These are phyloP conservation scores for Durusdinium trenchii DNA, from an alignment of 73 alveolate genomes.

Conservation along the genomic window DNA sequence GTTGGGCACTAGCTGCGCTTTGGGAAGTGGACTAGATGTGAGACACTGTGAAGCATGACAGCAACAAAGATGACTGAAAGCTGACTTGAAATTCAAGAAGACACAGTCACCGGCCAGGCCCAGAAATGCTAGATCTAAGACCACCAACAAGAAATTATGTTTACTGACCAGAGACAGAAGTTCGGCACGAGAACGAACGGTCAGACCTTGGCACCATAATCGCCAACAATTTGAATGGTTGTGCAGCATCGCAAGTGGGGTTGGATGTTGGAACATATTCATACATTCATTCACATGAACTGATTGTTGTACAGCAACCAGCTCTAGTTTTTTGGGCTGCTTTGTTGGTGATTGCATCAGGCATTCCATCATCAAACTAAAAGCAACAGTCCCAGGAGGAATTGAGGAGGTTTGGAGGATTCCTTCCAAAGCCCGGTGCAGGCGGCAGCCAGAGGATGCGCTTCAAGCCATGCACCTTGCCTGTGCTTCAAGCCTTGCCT, in stretches of 20 bases:
- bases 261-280: neutral
- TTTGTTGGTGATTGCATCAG: too few relatives aligned
- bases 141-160: too few relatives aligned
- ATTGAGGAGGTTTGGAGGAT: neutral
- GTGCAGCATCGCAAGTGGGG: neutral
- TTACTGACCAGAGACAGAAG: too few relatives aligned
- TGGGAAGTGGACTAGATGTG: neutral
- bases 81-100: too few relatives aligned
- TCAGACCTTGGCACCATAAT: neutral
- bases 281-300: neutral
- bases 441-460: slow-evolving; percentile 92
- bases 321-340: neutral
- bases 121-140: too few relatives aligned
- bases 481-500: neutral
- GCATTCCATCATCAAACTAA: neutral
- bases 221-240: neutral
- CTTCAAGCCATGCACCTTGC: slow-evolving; percentile 54
- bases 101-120: too few relatives aligned
- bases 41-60: neutral
- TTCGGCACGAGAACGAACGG: neutral
- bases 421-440: neutral
- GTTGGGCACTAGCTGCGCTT: neutral
- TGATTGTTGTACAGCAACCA: neutral
- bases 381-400: neutral
- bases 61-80: too few relatives aligned